phyloP scores from a whole-genome alignment of 1,284 basidiomycete genomes.

The Cryptococcus amylolentus region DNA sequence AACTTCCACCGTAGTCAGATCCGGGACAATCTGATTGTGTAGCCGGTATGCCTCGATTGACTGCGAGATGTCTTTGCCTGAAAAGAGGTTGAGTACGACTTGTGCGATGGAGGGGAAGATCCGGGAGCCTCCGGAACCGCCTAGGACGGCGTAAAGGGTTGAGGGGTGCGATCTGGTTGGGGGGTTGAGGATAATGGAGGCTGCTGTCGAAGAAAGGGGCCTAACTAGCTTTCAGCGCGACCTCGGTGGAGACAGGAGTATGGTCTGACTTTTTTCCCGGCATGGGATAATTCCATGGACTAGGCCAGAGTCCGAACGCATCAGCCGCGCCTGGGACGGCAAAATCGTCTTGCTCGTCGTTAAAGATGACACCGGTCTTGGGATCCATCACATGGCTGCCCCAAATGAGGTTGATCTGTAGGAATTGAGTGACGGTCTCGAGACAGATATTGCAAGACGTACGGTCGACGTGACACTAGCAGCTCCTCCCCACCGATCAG shows the following conservation, averaged over 20 bases:
- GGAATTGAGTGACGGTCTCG: neutral
- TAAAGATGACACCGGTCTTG: constrained; percentile 79
- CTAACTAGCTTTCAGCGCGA: constrained; percentile 8
- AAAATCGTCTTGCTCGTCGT: constrained; percentile 87
- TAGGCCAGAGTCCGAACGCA: constrained; percentile 76
- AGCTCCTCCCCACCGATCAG: constrained; percentile 80
- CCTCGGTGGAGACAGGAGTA: neutral
- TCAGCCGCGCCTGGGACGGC: constrained; percentile 75
- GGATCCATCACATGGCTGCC: constrained; percentile 80
- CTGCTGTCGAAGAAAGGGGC: constrained; percentile 76
- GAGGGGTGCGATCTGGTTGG: neutral
- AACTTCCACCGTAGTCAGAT: constrained; percentile 61
- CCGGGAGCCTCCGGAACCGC: constrained; percentile 80
- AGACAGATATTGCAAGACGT: constrained; percentile 19
- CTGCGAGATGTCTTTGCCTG: constrained; percentile 71
- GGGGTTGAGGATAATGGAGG: constrained; percentile 71
- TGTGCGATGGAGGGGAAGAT: constrained; percentile 81
- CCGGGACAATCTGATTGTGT: constrained; percentile 86
- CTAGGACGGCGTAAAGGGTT: constrained; percentile 66
- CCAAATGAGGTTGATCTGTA: constrained; percentile 71
- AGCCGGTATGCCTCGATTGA: constrained; percentile 83
- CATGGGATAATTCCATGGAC: constrained; percentile 84
- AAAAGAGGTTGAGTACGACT: constrained; percentile 73
- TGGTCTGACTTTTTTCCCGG: constrained; percentile 65
- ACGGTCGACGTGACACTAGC: constrained; percentile 76